Evolutionary conservation across 331 rosid genomes (phyloP), one percentile per base, ranked within the genome.

Genomic region (Dryas integrifolia): DNA sequence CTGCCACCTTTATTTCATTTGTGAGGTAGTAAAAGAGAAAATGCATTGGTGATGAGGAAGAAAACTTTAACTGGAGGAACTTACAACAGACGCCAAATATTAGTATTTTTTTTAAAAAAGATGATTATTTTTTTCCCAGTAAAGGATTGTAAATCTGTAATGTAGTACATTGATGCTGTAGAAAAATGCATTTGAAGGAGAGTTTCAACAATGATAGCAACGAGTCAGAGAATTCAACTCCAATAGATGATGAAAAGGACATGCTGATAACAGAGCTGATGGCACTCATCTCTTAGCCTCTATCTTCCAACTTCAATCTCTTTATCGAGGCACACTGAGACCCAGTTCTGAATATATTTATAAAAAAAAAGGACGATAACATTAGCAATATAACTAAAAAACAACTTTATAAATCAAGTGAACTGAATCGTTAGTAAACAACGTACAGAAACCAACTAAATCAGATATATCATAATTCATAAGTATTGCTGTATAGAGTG

Each of bases 291-390:
- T 73, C 66, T 59, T 72, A 56, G 76, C 63, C 65, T 56, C 71
- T 57, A 57, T 56, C 67, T 83, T 49, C 58, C 73, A 58, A 71
- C 67, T 70, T 69, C 79, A 57, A 41, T 76, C 76, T 72, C 67
- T 11, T 85, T 82, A 89, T 88, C 96, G 94, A 3, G 92, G 94
- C 71, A 88, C 87, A 44, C 96, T 77, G 67, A 88, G 94, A 69
- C 96, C 96, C 71, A 92, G 72, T 77, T 89, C 97, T 92, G 90
- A 78, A 79, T 58, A 74, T 38, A 44, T 73, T 46, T 30, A 30
- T 2, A 38, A 64, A 13, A 47, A 58, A 72, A 66, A 82, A 72
- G 40, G 24, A 55, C 43, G 40, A 67, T 50, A 76, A 69, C 15
- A 18, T 44, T 38, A 12, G 24, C 18, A 69, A 53, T 11, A n/a